A percentile compares a stretch with the other conserved stretches of the same genome.
Evolutionary conservation across 805 yeast species (phyloP).

Genomic region (Kodamaea sagamina): DNA sequence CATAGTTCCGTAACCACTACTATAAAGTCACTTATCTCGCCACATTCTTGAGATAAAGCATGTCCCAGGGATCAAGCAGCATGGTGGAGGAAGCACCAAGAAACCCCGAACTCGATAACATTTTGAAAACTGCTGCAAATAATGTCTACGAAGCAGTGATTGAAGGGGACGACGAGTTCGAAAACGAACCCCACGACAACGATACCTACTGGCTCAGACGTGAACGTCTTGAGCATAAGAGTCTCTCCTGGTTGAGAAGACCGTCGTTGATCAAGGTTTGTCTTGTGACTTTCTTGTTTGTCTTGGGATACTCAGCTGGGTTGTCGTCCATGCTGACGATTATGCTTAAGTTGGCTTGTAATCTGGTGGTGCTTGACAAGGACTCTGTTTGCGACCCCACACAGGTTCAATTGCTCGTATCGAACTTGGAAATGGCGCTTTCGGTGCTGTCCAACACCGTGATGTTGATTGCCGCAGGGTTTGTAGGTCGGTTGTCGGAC

Average conservation of each 20-base stretch:
- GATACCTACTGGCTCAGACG: constrained; percentile 48
- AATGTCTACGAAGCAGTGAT: constrained; percentile 45
- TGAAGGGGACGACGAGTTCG: constrained; percentile 37
- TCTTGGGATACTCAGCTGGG: constrained; percentile 43
- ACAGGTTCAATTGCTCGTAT: constrained; percentile 41
- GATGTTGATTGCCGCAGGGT: constrained; percentile 55
- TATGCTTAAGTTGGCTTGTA: constrained; percentile 33
- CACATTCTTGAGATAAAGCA: too few species aligned
- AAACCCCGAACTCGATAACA: constrained; percentile 1
- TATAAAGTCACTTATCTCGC: too few species aligned
- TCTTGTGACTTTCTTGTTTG: constrained; percentile 39
- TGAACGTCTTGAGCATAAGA: constrained; percentile 27
- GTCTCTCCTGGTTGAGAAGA: constrained; percentile 54
- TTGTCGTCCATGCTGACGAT: constrained; percentile 44
- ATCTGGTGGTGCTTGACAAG: constrained; percentile 17
- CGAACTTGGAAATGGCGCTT: constrained; percentile 51
- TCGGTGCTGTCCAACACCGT: constrained; percentile 46
- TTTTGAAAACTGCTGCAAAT: constrained; percentile 32
- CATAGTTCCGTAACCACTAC: too few species aligned
- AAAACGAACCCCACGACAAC: constrained; percentile 37
- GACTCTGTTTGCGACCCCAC: constrained; percentile 31
- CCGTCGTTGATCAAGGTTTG: constrained; percentile 60
- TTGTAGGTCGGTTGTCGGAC: constrained; percentile 42
- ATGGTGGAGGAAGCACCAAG: not conserved
- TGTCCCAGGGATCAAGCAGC: too few species aligned